A percentile compares a stretch with the other conserved stretches of the same genome.
Conservation (phyloP, 805 yeast genomes). For the Yamadazyma ubonensis region DNA sequence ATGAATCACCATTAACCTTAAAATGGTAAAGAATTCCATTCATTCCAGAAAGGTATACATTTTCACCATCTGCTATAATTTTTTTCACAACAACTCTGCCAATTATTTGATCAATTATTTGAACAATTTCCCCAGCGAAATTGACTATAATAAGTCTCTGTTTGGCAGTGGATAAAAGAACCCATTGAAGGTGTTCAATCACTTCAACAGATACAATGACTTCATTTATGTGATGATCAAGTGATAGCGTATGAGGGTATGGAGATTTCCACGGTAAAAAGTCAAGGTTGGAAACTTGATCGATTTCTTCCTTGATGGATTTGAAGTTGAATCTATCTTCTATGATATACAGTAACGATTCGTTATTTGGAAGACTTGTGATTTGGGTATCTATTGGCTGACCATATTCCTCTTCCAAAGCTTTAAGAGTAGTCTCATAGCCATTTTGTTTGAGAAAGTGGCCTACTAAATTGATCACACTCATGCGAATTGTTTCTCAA, state of each 20-base stretch:
- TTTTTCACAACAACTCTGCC: slow-evolving; percentile 34
- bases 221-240: slow-evolving; percentile 18
- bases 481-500: too few species aligned
- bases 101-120: slow-evolving; percentile 19
- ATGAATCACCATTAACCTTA: slow-evolving; percentile 5
- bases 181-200: slow-evolving; percentile 3
- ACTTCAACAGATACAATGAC: slow-evolving; percentile 25
- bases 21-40: slow-evolving; percentile 40
- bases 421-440: slow-evolving; percentile 43
- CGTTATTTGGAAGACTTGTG: slow-evolving; percentile 22
- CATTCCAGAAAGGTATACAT: slow-evolving; percentile 50
- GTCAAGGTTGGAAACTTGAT: slow-evolving; percentile 9
- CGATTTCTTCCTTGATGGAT: slow-evolving; percentile 14
- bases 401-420: slow-evolving; percentile 49
- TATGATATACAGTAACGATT: slow-evolving; percentile 39
- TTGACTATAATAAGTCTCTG: slow-evolving; percentile 20
- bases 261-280: slow-evolving; percentile 32
- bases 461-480: slow-evolving; percentile 46
- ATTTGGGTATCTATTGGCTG: slow-evolving; percentile 23
- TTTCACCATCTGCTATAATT: slow-evolving; percentile 26
- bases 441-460: slow-evolving; percentile 56
- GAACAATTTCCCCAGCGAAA: slow-evolving; percentile 16
- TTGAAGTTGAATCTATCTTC: slow-evolving; percentile 35
- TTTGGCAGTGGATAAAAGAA: slow-evolving; percentile 13
- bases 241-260: slow-evolving; percentile 22